These are phyloP conservation scores for Chaetomium globosum DNA, from an alignment of 2,329 filamentous ascomycete genomes.

Conservation along the genomic window DNA sequence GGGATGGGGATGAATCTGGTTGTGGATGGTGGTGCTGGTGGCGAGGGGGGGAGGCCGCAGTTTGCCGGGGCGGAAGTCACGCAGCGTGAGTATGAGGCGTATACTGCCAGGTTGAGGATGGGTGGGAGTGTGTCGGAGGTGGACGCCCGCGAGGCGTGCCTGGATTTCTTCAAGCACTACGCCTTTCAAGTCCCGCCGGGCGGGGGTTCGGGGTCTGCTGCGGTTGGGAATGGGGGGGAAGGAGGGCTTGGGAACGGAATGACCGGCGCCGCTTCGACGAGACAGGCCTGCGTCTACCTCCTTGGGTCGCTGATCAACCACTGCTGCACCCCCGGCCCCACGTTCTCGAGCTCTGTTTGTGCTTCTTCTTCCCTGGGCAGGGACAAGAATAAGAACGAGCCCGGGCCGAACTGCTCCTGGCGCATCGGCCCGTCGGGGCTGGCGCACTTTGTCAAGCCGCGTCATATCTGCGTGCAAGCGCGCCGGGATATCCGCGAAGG, in stretches of 20 bases:
- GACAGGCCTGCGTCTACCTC: slow-evolving; percentile 34
- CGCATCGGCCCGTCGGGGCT: slow-evolving; percentile 33
- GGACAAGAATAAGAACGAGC: background rate
- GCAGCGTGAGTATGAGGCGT: slow-evolving; percentile 29
- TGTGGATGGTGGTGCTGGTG: background rate
- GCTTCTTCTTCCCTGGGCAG: background rate
- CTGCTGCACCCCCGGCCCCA: slow-evolving; percentile 32
- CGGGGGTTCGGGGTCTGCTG: background rate
- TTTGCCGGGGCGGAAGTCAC: slow-evolving; percentile 25
- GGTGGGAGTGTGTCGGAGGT: slow-evolving; percentile 11
- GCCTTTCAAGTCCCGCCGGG: slow-evolving; percentile 28
- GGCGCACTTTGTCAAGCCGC: slow-evolving; percentile 30
- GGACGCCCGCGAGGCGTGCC: slow-evolving; percentile 25
- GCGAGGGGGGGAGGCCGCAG: slow-evolving; percentile 2
- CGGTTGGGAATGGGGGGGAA: background rate
- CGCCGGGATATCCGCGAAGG: slow-evolving; percentile 37
- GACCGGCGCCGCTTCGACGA: background rate
- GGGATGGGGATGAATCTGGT: slow-evolving; percentile 34
- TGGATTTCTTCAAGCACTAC: slow-evolving; percentile 35
- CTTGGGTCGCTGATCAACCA: slow-evolving; percentile 38
- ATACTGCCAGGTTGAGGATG: background rate
- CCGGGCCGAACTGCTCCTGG: slow-evolving; percentile 38
- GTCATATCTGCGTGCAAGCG: slow-evolving; percentile 37
- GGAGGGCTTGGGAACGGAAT: background rate
- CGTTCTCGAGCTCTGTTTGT: background rate